Conservation (phyloP, 176 grass and related monocot genomes). For the Raddia distichophylla region DNA sequence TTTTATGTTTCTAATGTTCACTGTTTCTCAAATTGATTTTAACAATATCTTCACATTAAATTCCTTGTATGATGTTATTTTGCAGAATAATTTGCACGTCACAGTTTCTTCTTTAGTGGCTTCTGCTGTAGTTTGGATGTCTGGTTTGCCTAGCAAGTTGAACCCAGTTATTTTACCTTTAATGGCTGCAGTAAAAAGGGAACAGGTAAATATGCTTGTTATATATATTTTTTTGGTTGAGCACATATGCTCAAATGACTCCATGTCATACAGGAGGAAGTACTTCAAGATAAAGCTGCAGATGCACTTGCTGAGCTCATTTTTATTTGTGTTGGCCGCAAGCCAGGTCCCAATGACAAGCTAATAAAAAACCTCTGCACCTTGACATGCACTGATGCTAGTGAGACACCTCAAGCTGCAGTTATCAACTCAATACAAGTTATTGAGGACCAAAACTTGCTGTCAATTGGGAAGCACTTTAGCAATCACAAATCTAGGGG, state of each 20-base stretch:
- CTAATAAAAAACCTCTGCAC: slow-evolving; percentile 95
- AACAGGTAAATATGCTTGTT: slow-evolving; percentile 60
- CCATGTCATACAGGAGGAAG: slow-evolving; percentile 76
- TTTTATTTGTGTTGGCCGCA: slow-evolving; percentile 90
- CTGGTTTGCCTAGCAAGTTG: slow-evolving; percentile 76
- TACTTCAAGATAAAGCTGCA: slow-evolving; percentile 95
- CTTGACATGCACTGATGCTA: slow-evolving; percentile 75
- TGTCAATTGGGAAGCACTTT: slow-evolving; percentile 70
- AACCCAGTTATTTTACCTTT: slow-evolving; percentile 99
- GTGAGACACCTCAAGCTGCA: slow-evolving; percentile 88
- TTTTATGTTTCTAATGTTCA: slow-evolving; percentile 11
- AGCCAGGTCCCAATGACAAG: slow-evolving; percentile 96
- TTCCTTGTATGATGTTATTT: slow-evolving; percentile 38
- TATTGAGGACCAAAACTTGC: slow-evolving; percentile 90
- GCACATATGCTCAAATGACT: slow-evolving; percentile 35
- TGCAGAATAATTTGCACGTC: slow-evolving; percentile 99
- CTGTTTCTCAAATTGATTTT: neutral
- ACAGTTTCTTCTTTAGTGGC: slow-evolving; percentile 89
- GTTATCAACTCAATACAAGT: slow-evolving; percentile 90
- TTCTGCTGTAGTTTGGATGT: slow-evolving; percentile 90
- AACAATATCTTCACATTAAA: slow-evolving; percentile 9
- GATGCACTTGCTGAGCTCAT: slow-evolving; percentile 96
- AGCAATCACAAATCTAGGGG: slow-evolving; percentile 64
- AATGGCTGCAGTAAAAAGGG: slow-evolving; percentile 98
- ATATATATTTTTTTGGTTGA: slow-evolving; percentile 3